Evolutionary conservation across 75 land plant genomes (phyloP), one percentile per base, ranked within the genome.

Genomic region (Selaginella tamariscina): DNA sequence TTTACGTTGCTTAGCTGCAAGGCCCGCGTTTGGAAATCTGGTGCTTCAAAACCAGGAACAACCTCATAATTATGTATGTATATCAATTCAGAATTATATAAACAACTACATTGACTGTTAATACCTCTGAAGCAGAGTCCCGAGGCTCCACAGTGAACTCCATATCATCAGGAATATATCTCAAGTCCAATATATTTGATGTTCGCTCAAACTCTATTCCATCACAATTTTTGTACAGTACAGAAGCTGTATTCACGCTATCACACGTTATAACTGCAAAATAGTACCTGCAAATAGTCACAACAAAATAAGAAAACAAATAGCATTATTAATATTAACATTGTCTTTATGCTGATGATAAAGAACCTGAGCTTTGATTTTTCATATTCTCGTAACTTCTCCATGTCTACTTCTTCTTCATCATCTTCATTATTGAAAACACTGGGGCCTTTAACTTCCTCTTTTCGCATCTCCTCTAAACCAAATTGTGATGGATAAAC

Each of bases 401-500:
- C 82, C 69, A 80, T 68, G 29, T 82, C 82, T 13, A 81, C 39
- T 24, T 77, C 87, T 70, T 78, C 74, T 55, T 79, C 79, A 0
- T 72, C 69, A 8, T 83, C 90, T 11, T 86, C 81, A 55, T 83
- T 83, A 68, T 70, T 71, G 2, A 92, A 56, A n/a, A 70, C 77
- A 56, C 68, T 67, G 33, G 98, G 98, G 11, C 98, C 98, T 69
- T 64, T 85, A 11, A 71, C 66, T 64, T 84, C 87, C 74, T 92
- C 95, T 56, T 82, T 80, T 72, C 80, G 77, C 86, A 89, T 86
- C 55, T 86, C 80, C 80, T 92, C 56, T 23, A 89, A 62, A 31
- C 98, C 98, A 85, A 92, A 92, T 62, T 92, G 86, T 24, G 98
- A 84, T 49, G 98, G 98, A 74, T 89, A 92, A 18, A 92, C 71